phyloP scores from a whole-genome alignment of 2,329 filamentous ascomycete genomes.

The Cercospora brassicicola region DNA sequence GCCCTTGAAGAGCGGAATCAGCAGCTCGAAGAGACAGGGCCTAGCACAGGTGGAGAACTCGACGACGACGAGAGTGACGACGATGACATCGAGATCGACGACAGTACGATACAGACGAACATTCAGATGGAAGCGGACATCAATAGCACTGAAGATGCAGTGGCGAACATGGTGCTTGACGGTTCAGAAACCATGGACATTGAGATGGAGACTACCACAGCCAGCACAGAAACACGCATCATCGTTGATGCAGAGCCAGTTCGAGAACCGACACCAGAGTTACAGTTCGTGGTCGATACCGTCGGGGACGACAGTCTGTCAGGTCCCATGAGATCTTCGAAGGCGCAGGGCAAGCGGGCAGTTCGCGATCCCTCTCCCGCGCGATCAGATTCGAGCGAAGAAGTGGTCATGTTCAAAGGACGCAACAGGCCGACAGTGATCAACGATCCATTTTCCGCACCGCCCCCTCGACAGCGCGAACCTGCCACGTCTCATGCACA shows the following conservation, averaged over 20 bases:
- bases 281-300: slow-evolving; percentile 38
- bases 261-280: slow-evolving; percentile 11
- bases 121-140: slow-evolving; percentile 36
- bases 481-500: slow-evolving; percentile 35
- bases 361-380: slow-evolving; percentile 44
- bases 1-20: slow-evolving; percentile 28
- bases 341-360: slow-evolving; percentile 24
- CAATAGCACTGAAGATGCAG: slow-evolving; percentile 33
- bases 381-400: slow-evolving; percentile 65
- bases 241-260: slow-evolving; percentile 14
- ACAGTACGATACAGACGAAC: slow-evolving; percentile 32
- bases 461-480: slow-evolving; percentile 3
- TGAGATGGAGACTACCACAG: slow-evolving; percentile 11
- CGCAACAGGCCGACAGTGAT: slow-evolving; percentile 40
- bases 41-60: slow-evolving; percentile 11
- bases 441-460: slow-evolving; percentile 32
- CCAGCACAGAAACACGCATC: slow-evolving; percentile 21
- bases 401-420: slow-evolving; percentile 69
- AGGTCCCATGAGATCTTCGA: slow-evolving; percentile 5
- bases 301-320: slow-evolving; percentile 35
- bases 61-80: slow-evolving; percentile 26
- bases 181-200: slow-evolving; percentile 25
- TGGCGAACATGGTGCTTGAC: slow-evolving; percentile 37
- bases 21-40: slow-evolving; percentile 1
- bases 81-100: slow-evolving; percentile 30